Base-by-base conservation (phyloP, 768 basidiomycete species). In the Strobilomyces confusus region DNA sequence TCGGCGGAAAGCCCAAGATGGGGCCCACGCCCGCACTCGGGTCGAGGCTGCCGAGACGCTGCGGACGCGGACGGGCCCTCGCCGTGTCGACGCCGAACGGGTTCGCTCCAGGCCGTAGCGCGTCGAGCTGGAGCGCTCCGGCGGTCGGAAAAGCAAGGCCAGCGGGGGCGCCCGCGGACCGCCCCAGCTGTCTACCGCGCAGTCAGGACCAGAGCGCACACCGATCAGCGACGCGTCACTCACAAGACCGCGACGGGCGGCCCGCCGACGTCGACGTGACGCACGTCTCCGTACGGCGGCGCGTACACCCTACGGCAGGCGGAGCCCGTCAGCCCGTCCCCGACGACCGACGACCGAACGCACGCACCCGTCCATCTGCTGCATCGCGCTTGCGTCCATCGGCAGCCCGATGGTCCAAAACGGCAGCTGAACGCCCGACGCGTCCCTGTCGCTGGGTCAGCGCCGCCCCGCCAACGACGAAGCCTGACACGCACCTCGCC, bases 401-500 rank as follows among this genome's bases (percentile, higher is more conserved):
- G 19, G 25, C 20, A 45, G 40, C 1, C 42, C 36, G n/a, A 15
- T 1, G 7, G 47, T 41, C 58, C 55, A 60, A 38, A 44, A 37
- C 9, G 42, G 32, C 7, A n/a, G 42, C 36, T 30, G 22, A 23
- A 15, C n/a, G n/a, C 19, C 57, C 8, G 26, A 32, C 15, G 11
- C 9, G n/a, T 45, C 60, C 47, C 61, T 62, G n/a, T 19, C 25
- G 19, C 15, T 33, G 33, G 14, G 52, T 59, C 42, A 60, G 29
- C n/a, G 9, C 3, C 25, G 12, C 32, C 23, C 33, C 4, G 42
- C 32, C 17, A 23, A 23, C 2, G 15, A 19, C 9, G 9, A 17
- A 37, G 33, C 43, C 8, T 11, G 8, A 36, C 9, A 57, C 52
- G 3, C 6, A 63, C 61, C 62, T 57, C 36, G 25, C 26, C 4